Evolutionary conservation across 2,329 filamentous ascomycete genomes (phyloP).

Genomic region (Verticillium nonalfalfae): DNA sequence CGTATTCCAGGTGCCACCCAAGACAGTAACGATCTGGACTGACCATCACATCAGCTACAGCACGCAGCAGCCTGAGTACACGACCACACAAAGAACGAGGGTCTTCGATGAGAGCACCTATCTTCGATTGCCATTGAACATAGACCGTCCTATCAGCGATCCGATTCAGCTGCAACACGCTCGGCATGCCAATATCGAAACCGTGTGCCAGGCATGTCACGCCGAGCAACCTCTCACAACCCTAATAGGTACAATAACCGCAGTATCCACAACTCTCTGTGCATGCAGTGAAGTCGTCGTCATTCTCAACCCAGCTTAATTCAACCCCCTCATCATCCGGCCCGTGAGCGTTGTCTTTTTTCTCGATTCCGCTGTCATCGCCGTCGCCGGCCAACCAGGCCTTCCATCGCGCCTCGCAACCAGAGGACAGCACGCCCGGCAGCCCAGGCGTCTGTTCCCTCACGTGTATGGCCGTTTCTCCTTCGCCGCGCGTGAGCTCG

Average conservation of each 20-base stretch:
- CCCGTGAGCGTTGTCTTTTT: neutral
- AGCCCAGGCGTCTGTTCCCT: conserved; percentile 4
- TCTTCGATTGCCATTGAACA: too few species aligned
- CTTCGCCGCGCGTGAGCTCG: conserved; percentile 4
- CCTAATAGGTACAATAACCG: conserved; percentile 5
- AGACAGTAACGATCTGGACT: too few species aligned
- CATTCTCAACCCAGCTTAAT: neutral
- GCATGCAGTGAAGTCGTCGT: conserved; percentile 8
- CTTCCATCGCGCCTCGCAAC: conserved; percentile 2
- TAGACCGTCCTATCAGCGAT: too few species aligned
- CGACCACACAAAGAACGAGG: too few species aligned
- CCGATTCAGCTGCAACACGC: too few species aligned
- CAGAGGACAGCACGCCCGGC: neutral
- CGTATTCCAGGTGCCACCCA: too few species aligned
- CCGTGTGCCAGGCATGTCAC: neutral
- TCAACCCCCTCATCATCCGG: neutral
- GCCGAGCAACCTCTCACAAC: neutral
- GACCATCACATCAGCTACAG: too few species aligned
- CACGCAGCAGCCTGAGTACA: too few species aligned
- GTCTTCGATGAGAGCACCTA: too few species aligned
- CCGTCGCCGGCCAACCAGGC: neutral
- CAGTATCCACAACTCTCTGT: conserved; percentile 10
- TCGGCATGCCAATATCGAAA: too few species aligned
- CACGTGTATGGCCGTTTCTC: neutral
- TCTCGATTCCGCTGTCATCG: neutral